Conservation (phyloP, 2,329 filamentous ascomycete genomes). For the Fusarium sp. region DNA sequence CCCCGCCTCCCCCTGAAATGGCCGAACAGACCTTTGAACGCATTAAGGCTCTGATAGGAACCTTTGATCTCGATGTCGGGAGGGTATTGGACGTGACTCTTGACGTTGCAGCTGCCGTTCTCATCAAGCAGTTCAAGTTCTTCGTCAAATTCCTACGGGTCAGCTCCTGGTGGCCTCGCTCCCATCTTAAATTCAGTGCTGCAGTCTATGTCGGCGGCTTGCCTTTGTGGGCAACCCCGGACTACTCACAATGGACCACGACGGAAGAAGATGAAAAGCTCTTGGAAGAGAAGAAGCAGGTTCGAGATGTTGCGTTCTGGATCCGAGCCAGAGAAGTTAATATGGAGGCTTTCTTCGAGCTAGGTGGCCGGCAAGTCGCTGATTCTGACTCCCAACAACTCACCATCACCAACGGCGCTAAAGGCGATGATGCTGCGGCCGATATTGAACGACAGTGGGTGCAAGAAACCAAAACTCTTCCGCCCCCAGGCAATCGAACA, state of each 20-base stretch:
- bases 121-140: slow-evolving; percentile 93
- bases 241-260: slow-evolving; percentile 71
- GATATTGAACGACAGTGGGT: slow-evolving; percentile 80
- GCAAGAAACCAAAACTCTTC: slow-evolving; percentile 81
- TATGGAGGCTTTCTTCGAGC: slow-evolving; percentile 88
- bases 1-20: slow-evolving; percentile 78
- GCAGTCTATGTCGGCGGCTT: slow-evolving; percentile 72
- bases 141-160: slow-evolving; percentile 92
- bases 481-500: slow-evolving; percentile 87
- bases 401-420: slow-evolving; percentile 55
- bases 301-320: slow-evolving; percentile 86
- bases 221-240: slow-evolving; percentile 88
- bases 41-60: slow-evolving; percentile 94
- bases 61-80: slow-evolving; percentile 96
- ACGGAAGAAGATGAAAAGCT: slow-evolving; percentile 77
- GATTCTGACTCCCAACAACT: slow-evolving; percentile 66
- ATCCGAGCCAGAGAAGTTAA: slow-evolving; percentile 79
- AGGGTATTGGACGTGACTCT: slow-evolving; percentile 93
- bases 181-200: slow-evolving; percentile 59
- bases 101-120: slow-evolving; percentile 92
- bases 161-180: slow-evolving; percentile 97
- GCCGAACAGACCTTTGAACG: slow-evolving; percentile 90
- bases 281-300: slow-evolving; percentile 67
- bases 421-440: slow-evolving; percentile 62
- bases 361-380: slow-evolving; percentile 78